Conservation (phyloP, 805 yeast genomes). For the Komagataella pastoris region DNA sequence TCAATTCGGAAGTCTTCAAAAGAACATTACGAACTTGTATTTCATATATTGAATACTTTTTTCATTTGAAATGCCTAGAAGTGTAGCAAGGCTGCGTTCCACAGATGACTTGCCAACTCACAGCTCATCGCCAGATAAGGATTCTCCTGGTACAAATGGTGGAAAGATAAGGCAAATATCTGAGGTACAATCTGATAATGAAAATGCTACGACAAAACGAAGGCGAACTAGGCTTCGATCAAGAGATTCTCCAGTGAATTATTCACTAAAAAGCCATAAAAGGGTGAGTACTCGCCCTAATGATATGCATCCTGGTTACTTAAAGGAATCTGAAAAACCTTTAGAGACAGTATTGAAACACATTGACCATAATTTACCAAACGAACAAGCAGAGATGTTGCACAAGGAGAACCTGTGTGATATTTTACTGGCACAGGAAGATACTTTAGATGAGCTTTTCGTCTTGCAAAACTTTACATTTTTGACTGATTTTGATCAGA, state of each 20-base stretch:
- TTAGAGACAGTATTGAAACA: background rate
- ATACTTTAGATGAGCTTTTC: slow-evolving; percentile 45
- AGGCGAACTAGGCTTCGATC: background rate
- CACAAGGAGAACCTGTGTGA: slow-evolving; percentile 24
- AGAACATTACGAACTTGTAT: background rate
- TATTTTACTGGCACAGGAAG: slow-evolving; percentile 29
- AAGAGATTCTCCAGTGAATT: background rate
- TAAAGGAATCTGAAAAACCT: background rate
- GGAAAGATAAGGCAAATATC: background rate
- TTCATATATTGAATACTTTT: background rate
- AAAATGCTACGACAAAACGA: background rate
- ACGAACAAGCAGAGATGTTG: background rate
- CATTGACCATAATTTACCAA: background rate
- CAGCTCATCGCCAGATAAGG: background rate
- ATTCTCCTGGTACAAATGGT: background rate
- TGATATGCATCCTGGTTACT: background rate
- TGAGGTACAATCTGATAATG: background rate
- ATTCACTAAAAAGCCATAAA: background rate
- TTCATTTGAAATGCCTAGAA: background rate
- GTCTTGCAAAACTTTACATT: slow-evolving; percentile 52
- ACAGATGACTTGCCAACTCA: slow-evolving; percentile 1
- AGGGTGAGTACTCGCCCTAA: background rate
- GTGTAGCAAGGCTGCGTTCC: background rate
- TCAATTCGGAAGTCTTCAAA: background rate
- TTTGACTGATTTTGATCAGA: slow-evolving; percentile 44